Evolutionary conservation across 345 rosid species (phyloP), one percentile per base, ranked within the genome.

Genomic region (Melastoma malabathricum): DNA sequence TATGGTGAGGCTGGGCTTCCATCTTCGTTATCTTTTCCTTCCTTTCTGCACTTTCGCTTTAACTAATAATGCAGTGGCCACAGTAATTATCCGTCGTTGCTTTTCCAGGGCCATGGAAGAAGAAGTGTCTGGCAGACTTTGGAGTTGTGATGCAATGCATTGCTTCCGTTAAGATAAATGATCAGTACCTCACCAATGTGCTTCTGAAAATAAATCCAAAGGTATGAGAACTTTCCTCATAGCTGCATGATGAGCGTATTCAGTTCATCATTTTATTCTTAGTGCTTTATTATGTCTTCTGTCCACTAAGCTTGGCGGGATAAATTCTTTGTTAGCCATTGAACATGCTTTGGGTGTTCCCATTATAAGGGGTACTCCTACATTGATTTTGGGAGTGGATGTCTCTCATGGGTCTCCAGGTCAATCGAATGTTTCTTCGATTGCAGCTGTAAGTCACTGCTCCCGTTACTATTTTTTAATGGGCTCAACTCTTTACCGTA

Each of bases 341-440:
- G 97, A 87, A 68, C 66, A 46, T 50, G 63, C 80, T 51, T 48
- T 57, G 22, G 48, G 43, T 43, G 67, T 84, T 12, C 93, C 95
- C 17, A 52, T 79, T 60, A 70, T 92, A 60, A 57, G 64, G 60
- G 72, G 77, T 54, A 63, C 73, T 55, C 98, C 97, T 48, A 87
- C 97, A 25, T 64, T 92, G 70, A 92, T 92, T 64, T 68, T 92
- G 72, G 98, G 98, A 29, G 87, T 92, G 93, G 98, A 84, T 74
- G 93, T 92, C 55, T 87, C 96, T 55, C 98, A 84, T 64, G 93
- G 96, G 23, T 69, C 96, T 59, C 89, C 93, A 64, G 96, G 89
- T 60, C 75, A 55, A 64, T 70, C 87, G 25, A 76, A 81, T 72
- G 53, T 68, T 52, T 95, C 96, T 61, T 86, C 93, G 20, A 58